Conservation (phyloP, 1,284 basidiomycete species). For the Cutaneotrichosporon curvatum region DNA sequence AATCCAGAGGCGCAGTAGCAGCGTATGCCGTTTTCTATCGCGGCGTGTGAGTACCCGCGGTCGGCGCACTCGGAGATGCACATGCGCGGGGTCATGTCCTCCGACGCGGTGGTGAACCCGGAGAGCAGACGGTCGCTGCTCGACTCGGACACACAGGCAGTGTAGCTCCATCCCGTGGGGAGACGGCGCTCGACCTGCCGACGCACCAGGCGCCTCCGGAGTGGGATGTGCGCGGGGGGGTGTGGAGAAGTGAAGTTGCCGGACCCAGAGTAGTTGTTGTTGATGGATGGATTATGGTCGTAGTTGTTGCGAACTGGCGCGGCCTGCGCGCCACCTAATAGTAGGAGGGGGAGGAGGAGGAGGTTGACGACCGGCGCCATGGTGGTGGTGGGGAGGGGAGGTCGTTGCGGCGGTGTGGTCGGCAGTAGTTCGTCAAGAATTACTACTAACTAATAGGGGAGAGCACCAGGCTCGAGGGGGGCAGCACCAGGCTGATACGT, state of each 20-base stretch:
- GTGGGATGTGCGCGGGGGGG: slow-evolving; percentile 15
- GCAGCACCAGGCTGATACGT: too few relatives aligned
- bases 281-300: too few relatives aligned
- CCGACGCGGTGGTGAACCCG: slow-evolving; percentile 30
- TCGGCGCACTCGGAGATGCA: slow-evolving; percentile 38
- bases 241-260: slow-evolving; percentile 31
- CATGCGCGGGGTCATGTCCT: slow-evolving; percentile 25
- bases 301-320: slow-evolving; percentile 3
- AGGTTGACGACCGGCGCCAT: slow-evolving; percentile 38
- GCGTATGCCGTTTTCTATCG: slow-evolving; percentile 40
- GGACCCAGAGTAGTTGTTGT: slow-evolving; percentile 28
- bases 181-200: slow-evolving; percentile 6
- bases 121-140: slow-evolving; percentile 32
- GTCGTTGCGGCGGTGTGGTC: background rate
- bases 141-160: slow-evolving; percentile 43
- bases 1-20: slow-evolving; percentile 40
- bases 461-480: slow-evolving; percentile 25
- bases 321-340: slow-evolving; percentile 23
- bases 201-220: slow-evolving; percentile 24
- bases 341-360: slow-evolving; percentile 15
- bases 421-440: slow-evolving; percentile 2
- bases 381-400: background rate
- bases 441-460: too few relatives aligned
- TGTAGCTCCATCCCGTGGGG: slow-evolving; percentile 38
- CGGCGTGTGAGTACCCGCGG: slow-evolving; percentile 38